Conservation (phyloP, 306 rosid genomes). For the Vachellia pachyceras region DNA sequence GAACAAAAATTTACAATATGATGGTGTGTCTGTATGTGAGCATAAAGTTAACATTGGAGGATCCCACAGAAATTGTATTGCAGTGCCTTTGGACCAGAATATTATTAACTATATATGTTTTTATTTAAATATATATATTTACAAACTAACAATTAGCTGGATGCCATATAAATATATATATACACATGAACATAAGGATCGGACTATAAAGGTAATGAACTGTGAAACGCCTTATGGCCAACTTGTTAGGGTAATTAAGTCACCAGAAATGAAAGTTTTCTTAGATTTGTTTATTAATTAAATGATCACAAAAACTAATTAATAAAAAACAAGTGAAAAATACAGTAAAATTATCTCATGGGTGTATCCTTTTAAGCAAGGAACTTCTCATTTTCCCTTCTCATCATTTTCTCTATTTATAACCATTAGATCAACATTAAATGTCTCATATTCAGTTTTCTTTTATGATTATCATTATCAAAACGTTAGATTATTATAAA, state of each 20-base stretch:
- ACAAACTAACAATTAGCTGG: not conserved
- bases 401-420: too few species aligned
- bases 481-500: too few species aligned
- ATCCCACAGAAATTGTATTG: conserved; percentile 5
- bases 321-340: not conserved
- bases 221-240: not conserved
- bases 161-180: not conserved
- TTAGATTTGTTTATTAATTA: not conserved
- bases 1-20: not conserved
- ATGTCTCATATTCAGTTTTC: too few species aligned
- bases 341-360: not conserved
- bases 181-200: not conserved
- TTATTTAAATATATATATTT: not conserved
- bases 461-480: not conserved
- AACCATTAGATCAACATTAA: too few species aligned
- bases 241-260: not conserved
- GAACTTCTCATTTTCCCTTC: too few species aligned
- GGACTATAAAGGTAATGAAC: not conserved
- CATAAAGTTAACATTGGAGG: conserved; percentile 15
- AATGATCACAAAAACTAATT: not conserved
- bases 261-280: not conserved
- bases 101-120: not conserved
- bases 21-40: not conserved
- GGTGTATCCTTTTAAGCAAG: not conserved
- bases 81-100: not conserved